Evolutionary conservation across 768 basidiomycete genomes (phyloP).

Genomic region (Amyloporia xantha): DNA sequence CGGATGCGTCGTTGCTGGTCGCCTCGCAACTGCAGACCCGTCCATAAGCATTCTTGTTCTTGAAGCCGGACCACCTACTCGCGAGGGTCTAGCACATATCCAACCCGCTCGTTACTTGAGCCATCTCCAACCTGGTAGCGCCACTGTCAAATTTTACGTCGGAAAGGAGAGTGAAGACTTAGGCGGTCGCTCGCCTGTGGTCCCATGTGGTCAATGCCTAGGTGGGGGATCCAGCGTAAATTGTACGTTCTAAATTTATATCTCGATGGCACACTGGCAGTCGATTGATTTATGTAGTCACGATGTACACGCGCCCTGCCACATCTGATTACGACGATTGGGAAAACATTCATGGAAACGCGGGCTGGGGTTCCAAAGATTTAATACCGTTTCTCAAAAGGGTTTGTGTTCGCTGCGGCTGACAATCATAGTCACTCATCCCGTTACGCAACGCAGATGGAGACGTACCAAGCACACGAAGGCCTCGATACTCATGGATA

Average conservation of each 20-base stretch:
- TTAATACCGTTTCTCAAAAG: slow-evolving; percentile 50
- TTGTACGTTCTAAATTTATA: slow-evolving; percentile 27
- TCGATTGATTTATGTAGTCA: not conserved
- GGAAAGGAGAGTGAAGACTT: slow-evolving; percentile 35
- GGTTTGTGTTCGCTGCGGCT: slow-evolving; percentile 22
- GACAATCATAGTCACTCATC: not conserved
- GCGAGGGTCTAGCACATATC: slow-evolving; percentile 37
- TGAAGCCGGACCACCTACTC: slow-evolving; percentile 50
- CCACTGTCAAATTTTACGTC: slow-evolving; percentile 38
- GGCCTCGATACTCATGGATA: slow-evolving; percentile 37
- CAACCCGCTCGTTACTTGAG: slow-evolving; percentile 48
- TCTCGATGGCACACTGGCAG: not conserved
- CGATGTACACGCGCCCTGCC: slow-evolving; percentile 45
- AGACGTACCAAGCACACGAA: slow-evolving; percentile 29
- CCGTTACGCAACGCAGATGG: slow-evolving; percentile 22
- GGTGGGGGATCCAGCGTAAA: slow-evolving; percentile 63
- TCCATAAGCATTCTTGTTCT: slow-evolving; percentile 51
- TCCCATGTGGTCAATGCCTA: slow-evolving; percentile 42
- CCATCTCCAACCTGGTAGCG: slow-evolving; percentile 33
- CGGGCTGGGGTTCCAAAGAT: slow-evolving; percentile 50
- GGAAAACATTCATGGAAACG: slow-evolving; percentile 40
- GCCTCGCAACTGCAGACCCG: slow-evolving; percentile 48
- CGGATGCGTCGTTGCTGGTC: slow-evolving; percentile 49
- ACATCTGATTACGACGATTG: slow-evolving; percentile 60
- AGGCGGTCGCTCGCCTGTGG: slow-evolving; percentile 36